Evolutionary conservation across 2,329 filamentous ascomycete genomes (phyloP), one percentile per base, ranked within the genome.

Genomic region (Trichoderma aggressivum): DNA sequence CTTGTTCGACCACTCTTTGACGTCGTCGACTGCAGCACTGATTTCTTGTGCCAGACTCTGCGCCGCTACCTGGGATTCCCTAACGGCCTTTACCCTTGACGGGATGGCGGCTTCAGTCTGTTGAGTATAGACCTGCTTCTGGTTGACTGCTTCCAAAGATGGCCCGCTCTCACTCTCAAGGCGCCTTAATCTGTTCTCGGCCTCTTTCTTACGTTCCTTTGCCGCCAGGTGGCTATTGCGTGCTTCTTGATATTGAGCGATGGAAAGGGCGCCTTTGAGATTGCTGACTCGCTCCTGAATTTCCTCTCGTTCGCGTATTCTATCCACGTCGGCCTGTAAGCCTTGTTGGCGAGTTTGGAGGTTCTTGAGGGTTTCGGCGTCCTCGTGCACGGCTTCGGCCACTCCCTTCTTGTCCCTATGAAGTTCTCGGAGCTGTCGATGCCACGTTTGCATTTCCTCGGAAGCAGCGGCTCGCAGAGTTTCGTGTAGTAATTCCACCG

Each of bases 401-500:
- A 91, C 75, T 26, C 85, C 84, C 75, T 92, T 94, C 77, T 96
- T 82, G 36, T 90, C 85, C 64, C 84, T 87, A 72, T 94, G 89
- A 55, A 95, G 82, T 1, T 84, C 83, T 77, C 92, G 96, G 21
- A 99, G 86, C 72, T 90, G 80, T 3, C 90, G 86, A 78, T 98
- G 94, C 89, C 90, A 93, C 26, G 89, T 82, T 6, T 93, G 86
- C 89, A 98, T 94, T 72, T 97, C 85, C 59, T 91, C 86, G 0
- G 93, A 90, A 0, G 94, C 96, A 7, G 94, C 94, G 39, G 96
- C 96, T 77, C 94, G 90, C 73, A 97, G 90, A 0, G 96, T 99
- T 76, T 96, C 93, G 72, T 90, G 87, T 1, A 99, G 86, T 24
- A 98, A 87, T 58, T 97, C 92, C 14, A 97, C 85, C 0, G 95